Conservation (phyloP, 169 alveolate genomes). For the Sarcocystis neurona region DNA sequence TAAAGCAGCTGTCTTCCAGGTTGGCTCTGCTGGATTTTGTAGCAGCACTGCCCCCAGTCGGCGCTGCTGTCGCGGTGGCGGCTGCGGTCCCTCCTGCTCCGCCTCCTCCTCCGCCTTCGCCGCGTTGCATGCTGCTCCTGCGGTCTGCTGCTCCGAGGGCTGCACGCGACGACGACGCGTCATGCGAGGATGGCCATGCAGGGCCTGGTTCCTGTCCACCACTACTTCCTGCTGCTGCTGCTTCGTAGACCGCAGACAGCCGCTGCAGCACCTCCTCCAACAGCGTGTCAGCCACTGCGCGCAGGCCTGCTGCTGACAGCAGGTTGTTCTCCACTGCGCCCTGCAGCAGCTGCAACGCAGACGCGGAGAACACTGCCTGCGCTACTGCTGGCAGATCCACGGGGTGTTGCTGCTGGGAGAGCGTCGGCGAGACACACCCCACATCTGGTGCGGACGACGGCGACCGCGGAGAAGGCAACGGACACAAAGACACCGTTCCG, state of each 20-base stretch:
- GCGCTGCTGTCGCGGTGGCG: constrained; percentile 55
- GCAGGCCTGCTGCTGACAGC: neutral
- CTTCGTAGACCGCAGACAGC: constrained; percentile 18
- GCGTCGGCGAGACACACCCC: constrained; percentile 27
- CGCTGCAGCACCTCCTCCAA: constrained; percentile 7
- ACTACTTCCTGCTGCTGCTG: constrained; percentile 24
- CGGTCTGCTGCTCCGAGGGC: neutral
- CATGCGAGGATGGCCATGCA: neutral
- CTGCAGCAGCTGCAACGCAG: constrained; percentile 20
- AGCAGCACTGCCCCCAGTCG: constrained; percentile 20
- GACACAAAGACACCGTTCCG: neutral
- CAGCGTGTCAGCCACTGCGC: neutral
- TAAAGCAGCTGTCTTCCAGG: neutral
- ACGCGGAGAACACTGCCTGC: neutral
- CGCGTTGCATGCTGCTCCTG: constrained; percentile 37
- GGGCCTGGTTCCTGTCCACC: neutral
- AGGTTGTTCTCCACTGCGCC: constrained; percentile 4
- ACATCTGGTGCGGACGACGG: constrained; percentile 42
- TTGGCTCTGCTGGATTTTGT: too few relatives aligned
- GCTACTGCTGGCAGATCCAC: neutral
- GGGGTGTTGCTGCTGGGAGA: constrained; percentile 25
- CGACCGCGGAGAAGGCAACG: constrained; percentile 6
- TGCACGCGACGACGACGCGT: constrained; percentile 18
- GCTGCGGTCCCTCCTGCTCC: constrained; percentile 43
- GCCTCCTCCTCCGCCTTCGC: constrained; percentile 10